Conservation (phyloP, 495 filamentous ascomycete species). For the Penicillium desertorum region DNA sequence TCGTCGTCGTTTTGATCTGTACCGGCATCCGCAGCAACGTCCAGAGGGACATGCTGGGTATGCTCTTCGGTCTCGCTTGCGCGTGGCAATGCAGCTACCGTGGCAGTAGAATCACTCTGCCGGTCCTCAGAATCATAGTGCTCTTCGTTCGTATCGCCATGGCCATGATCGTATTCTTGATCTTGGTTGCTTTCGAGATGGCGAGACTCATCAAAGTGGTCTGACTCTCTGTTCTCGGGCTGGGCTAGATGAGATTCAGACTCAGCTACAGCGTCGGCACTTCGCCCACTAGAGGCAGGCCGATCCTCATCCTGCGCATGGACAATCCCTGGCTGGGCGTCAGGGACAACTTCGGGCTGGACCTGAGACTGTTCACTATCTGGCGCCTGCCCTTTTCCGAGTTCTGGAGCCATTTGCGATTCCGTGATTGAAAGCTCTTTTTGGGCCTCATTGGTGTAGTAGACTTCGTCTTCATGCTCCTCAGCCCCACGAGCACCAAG, state of each 20-base stretch:
- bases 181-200: conserved; percentile 10
- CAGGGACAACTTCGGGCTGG: conserved; percentile 11
- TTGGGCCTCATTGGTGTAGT: conserved; percentile 10
- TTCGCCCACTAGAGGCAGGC: not conserved
- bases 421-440: conserved; percentile 6
- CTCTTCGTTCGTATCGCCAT: conserved; percentile 17
- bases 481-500: conserved; percentile 14
- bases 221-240: conserved; percentile 1
- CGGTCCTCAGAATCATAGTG: conserved; percentile 33
- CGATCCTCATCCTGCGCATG: conserved; percentile 5
- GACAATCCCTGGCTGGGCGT: conserved; percentile 7
- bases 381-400: conserved; percentile 7
- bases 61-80: conserved; percentile 19
- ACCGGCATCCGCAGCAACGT: conserved; percentile 1
- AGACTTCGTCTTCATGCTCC: conserved; percentile 13
- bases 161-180: conserved; percentile 7
- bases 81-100: conserved; percentile 25
- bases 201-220: not conserved
- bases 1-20: conserved; percentile 16
- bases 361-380: not conserved
- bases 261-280: conserved; percentile 3
- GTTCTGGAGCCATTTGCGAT: not conserved
- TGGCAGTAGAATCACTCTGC: conserved; percentile 35
- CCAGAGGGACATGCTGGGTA: conserved; percentile 16
- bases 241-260: not conserved